Conservation (phyloP, 1,139 yeast species). For the Scheffersomyces illinoinensis region DNA sequence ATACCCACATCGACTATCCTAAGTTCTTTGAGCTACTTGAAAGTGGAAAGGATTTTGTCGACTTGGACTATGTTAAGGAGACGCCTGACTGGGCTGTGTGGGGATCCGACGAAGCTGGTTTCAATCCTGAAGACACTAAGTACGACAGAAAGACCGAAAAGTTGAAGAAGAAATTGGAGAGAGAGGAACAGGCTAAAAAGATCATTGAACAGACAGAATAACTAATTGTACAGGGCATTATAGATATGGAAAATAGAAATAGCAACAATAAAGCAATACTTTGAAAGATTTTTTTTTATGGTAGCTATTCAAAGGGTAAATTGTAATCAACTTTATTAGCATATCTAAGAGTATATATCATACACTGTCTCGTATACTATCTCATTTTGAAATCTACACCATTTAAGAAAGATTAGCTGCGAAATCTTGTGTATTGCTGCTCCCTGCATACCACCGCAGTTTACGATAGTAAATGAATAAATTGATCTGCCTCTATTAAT, state of each 20-base stretch:
- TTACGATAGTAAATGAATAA: background rate
- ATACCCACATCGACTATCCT: conserved; percentile 84
- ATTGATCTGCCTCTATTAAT: background rate
- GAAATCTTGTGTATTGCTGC: background rate
- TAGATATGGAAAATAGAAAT: too few relatives aligned
- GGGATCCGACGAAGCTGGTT: conserved; percentile 85
- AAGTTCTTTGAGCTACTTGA: conserved; percentile 71
- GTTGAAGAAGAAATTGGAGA: conserved; percentile 42
- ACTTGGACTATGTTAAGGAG: conserved; percentile 75
- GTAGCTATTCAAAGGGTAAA: too few relatives aligned
- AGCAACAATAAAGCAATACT: background rate
- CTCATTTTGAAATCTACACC: background rate
- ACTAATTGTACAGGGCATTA: background rate
- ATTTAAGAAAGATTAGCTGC: background rate
- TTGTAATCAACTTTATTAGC: too few relatives aligned
- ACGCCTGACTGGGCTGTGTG: conserved; percentile 92
- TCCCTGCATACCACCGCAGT: background rate
- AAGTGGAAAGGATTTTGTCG: conserved; percentile 65
- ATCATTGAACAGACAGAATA: conserved; percentile 2
- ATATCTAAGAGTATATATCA: background rate
- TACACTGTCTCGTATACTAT: background rate
- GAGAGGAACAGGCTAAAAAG: conserved; percentile 31
- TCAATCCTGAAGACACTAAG: conserved; percentile 80
- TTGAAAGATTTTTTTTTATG: background rate
- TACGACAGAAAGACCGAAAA: conserved; percentile 70